A percentile compares a stretch with the other conserved stretches of the same genome.
Conservation (phyloP, 139 green algal genomes). For the Diplosphaera chodatii region DNA sequence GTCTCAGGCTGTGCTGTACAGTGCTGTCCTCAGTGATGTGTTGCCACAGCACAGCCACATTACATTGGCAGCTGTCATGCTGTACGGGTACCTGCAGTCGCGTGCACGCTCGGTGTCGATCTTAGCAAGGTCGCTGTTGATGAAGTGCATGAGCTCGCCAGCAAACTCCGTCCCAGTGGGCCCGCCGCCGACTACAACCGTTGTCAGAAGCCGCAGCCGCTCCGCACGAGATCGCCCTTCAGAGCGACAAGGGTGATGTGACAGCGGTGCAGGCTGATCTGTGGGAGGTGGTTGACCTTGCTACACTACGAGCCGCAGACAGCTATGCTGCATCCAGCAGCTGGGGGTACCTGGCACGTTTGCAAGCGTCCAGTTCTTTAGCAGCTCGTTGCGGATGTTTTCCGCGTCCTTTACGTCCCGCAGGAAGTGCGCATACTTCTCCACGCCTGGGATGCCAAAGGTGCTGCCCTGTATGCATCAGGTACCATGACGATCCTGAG, state of each 20-base stretch:
- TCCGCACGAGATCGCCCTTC: conserved; percentile 16
- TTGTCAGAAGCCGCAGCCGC: conserved; percentile 55
- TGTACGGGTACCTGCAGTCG: conserved; percentile 22
- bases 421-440: conserved; percentile 71
- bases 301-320: too few relatives aligned
- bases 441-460: conserved; percentile 80
- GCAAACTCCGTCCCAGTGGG: conserved; percentile 80
- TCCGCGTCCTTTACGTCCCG: conserved; percentile 53
- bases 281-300: too few relatives aligned
- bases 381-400: conserved; percentile 48
- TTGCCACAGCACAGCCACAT: too few relatives aligned
- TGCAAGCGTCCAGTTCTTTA: conserved; percentile 65
- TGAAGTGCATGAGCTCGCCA: conserved; percentile 52
- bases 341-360: conserved; percentile 42
- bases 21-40: too few relatives aligned
- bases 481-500: too few relatives aligned
- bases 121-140: conserved; percentile 26
- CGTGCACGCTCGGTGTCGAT: conserved; percentile 15
- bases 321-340: neutral
- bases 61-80: too few relatives aligned
- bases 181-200: conserved; percentile 82
- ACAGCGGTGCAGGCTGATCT: too few relatives aligned
- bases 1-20: too few relatives aligned
- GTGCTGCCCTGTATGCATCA: conserved; percentile 61
- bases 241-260: too few relatives aligned